These are phyloP conservation scores for Calophaca sinica DNA, from an alignment of 306 rosid genomes.

Conservation along the genomic window DNA sequence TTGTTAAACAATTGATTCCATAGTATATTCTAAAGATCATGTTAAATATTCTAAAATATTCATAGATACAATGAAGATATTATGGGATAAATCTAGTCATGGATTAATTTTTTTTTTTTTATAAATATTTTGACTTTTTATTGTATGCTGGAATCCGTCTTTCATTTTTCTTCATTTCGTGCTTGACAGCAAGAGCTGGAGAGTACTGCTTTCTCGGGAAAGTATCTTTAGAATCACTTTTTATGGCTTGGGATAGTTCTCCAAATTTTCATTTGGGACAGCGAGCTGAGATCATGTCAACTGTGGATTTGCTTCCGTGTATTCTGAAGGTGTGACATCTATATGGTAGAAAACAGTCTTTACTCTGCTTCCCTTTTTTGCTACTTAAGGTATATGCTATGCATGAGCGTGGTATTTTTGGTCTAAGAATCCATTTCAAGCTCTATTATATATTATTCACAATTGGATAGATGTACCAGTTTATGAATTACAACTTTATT, in stretches of 20 bases:
- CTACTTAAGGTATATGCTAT: slow-evolving; percentile 30
- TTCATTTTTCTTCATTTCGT: slow-evolving; percentile 40
- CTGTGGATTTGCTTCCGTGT: slow-evolving; percentile 76
- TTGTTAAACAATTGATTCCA: too few relatives aligned
- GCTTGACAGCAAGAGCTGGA: slow-evolving; percentile 59
- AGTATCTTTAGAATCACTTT: slow-evolving; percentile 83
- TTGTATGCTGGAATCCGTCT: background rate
- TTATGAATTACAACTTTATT: slow-evolving; percentile 9
- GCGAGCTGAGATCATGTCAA: slow-evolving; percentile 86
- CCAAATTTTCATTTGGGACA: slow-evolving; percentile 85
- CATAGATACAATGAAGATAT: too few relatives aligned
- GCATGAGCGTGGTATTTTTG: background rate
- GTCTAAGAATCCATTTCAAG: background rate
- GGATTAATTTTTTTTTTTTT: too few relatives aligned
- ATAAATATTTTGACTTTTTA: background rate
- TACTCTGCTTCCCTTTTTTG: slow-evolving; percentile 22
- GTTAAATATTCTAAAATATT: too few relatives aligned
- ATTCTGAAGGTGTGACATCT: slow-evolving; percentile 64
- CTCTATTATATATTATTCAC: slow-evolving; percentile 2
- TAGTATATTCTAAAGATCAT: too few relatives aligned
- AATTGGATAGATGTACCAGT: slow-evolving; percentile 27
- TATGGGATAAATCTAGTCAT: too few relatives aligned
- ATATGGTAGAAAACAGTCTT: background rate
- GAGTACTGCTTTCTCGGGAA: slow-evolving; percentile 70
- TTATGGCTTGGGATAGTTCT: slow-evolving; percentile 78